Percentiles rank a stretch among this genome's conserved stretches.
Evolutionary conservation across 345 rosid genomes (phyloP).

Genomic region (Raphanus sativus): DNA sequence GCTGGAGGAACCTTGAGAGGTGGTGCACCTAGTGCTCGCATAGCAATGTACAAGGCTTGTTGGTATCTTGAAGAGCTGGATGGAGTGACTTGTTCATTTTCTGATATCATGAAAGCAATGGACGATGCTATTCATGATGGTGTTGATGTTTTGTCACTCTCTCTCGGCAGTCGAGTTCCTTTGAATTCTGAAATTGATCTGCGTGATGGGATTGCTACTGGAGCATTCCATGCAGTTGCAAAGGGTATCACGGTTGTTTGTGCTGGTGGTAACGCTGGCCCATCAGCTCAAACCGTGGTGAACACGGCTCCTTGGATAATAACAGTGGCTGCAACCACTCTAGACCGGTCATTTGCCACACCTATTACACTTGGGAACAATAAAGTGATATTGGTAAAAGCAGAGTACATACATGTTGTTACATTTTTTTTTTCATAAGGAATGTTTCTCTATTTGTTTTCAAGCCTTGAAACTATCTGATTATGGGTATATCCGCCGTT

Average conservation of each 20-base stretch:
- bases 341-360: conserved; percentile 50
- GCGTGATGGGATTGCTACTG: conserved; percentile 41
- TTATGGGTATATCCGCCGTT: background rate
- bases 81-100: conserved; percentile 25
- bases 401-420: background rate
- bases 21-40: conserved; percentile 50
- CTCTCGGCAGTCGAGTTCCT: conserved; percentile 10
- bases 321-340: conserved; percentile 56
- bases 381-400: conserved; percentile 33
- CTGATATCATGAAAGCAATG: conserved; percentile 51
- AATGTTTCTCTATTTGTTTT: background rate
- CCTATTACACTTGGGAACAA: conserved; percentile 44
- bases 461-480: background rate
- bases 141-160: conserved; percentile 36
- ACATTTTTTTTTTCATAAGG: background rate
- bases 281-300: conserved; percentile 38
- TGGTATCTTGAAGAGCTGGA: conserved; percentile 24
- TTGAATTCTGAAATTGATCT: conserved; percentile 34
- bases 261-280: conserved; percentile 36
- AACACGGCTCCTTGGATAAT: conserved; percentile 56
- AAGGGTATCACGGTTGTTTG: conserved; percentile 44
- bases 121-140: conserved; percentile 53
- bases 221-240: conserved; percentile 52
- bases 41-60: conserved; percentile 56
- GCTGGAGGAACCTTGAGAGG: conserved; percentile 48